Percentiles rank a stretch among this genome's conserved stretches.
phyloP scores from a whole-genome alignment of 2,329 filamentous ascomycete species.

The Botryotinia globosa region DNA sequence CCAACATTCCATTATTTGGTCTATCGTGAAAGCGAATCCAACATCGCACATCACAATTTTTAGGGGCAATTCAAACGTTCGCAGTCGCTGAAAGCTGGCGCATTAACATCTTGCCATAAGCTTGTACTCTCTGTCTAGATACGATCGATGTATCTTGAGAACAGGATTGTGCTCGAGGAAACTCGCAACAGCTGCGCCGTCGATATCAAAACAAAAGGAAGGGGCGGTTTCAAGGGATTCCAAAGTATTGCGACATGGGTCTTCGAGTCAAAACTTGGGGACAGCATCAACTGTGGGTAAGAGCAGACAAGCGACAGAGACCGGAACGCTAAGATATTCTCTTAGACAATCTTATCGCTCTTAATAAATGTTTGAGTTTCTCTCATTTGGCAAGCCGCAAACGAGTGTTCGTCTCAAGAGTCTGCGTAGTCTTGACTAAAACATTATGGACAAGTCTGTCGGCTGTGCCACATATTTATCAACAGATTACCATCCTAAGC shows the following conservation, averaged over 20 bases:
- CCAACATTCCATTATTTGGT: not conserved
- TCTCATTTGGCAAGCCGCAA: not conserved
- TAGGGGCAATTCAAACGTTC: not conserved
- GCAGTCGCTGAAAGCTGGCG: not conserved
- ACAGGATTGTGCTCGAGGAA: not conserved
- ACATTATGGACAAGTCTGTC: not conserved
- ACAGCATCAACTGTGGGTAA: not conserved
- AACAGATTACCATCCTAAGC: not conserved
- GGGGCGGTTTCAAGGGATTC: not conserved
- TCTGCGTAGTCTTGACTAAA: not conserved
- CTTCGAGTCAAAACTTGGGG: not conserved
- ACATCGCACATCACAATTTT: not conserved
- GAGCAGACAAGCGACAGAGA: not conserved
- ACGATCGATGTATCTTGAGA: not conserved
- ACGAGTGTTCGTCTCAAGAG: not conserved
- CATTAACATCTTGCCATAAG: not conserved
- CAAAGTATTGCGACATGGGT: not conserved
- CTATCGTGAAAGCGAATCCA: not conserved
- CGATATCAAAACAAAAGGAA: not conserved
- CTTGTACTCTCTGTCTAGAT: not conserved
- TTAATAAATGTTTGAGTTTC: not conserved
- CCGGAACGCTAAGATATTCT: no score
- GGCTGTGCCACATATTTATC: not conserved
- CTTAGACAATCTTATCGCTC: not conserved
- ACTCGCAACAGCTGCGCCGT: not conserved